phyloP scores from a whole-genome alignment of 352 stramenopile species.

The Phytophthora pistaciae region DNA sequence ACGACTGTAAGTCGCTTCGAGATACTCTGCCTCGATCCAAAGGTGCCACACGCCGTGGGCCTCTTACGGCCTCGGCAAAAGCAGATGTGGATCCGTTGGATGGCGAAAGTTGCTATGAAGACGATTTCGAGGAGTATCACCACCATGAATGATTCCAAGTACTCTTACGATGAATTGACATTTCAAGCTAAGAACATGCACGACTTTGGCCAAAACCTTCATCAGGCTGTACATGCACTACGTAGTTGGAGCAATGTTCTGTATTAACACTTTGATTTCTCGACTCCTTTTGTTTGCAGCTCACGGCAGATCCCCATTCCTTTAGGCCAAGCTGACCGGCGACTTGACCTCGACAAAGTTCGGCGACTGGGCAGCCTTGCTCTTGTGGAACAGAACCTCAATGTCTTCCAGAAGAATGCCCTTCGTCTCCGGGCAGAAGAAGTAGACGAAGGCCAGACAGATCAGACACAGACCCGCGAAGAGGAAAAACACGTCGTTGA shows the following conservation, averaged over 20 bases:
- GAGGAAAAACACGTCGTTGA: conserved; percentile 65
- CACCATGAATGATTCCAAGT: conserved; percentile 9
- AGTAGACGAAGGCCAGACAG: conserved; percentile 51
- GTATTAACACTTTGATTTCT: background rate
- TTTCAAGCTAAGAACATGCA: conserved; percentile 1
- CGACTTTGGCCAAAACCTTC: background rate
- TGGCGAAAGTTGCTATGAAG: conserved; percentile 72
- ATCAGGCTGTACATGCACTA: background rate
- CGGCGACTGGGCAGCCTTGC: conserved; percentile 27
- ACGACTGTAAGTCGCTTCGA: conserved; percentile 16
- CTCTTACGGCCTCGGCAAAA: conserved; percentile 26
- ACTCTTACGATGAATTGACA: background rate
- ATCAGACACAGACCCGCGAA: conserved; percentile 55
- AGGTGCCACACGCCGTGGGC: conserved; percentile 10
- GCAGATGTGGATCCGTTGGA: conserved; percentile 48
- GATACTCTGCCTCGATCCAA: conserved; percentile 20
- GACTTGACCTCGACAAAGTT: conserved; percentile 43
- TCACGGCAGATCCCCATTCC: background rate
- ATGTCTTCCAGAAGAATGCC: conserved; percentile 56
- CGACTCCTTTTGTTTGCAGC: background rate
- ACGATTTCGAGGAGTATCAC: conserved; percentile 83
- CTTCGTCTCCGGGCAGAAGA: conserved; percentile 55
- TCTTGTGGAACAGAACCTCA: conserved; percentile 48
- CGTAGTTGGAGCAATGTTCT: background rate
- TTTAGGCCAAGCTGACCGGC: conserved; percentile 5